Evolutionary conservation across 306 rosid species (phyloP).

Genomic region (Elaeagnus macrophylla): DNA sequence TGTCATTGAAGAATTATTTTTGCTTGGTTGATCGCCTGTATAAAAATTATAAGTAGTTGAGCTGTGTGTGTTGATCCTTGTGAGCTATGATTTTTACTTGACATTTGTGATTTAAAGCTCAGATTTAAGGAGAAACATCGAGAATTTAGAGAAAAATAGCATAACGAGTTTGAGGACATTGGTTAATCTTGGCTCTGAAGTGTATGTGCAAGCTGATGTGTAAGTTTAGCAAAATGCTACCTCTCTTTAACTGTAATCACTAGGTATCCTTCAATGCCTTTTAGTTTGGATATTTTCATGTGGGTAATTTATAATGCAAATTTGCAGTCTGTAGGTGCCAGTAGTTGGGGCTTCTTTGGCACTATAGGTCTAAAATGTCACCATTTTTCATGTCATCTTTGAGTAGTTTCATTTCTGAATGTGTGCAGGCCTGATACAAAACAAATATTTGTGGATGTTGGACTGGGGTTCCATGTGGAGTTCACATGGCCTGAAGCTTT

Average conservation of each 20-base stretch:
- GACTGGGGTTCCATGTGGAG: constrained; percentile 92
- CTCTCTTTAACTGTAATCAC: neutral
- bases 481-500: constrained; percentile 91
- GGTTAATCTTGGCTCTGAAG: constrained; percentile 95
- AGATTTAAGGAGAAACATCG: constrained; percentile 73
- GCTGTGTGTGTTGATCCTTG: constrained; percentile 1
- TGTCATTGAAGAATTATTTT: neutral
- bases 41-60: neutral
- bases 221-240: constrained; percentile 29
- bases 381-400: neutral
- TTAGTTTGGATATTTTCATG: no score
- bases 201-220: constrained; percentile 89
- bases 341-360: neutral
- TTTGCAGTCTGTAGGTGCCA: neutral
- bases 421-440: constrained; percentile 64
- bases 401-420: neutral
- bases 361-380: neutral
- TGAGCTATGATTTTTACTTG: constrained; percentile 30
- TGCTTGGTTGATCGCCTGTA: neutral
- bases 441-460: constrained; percentile 72
- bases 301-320: neutral
- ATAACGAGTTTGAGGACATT: constrained; percentile 69
- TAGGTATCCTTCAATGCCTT: no score
- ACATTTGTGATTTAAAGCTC: constrained; percentile 42
- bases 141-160: constrained; percentile 74